These are phyloP conservation scores for Pestalotiopsis sp. DNA, from an alignment of 2,329 filamentous ascomycete species.

Conservation along the genomic window DNA sequence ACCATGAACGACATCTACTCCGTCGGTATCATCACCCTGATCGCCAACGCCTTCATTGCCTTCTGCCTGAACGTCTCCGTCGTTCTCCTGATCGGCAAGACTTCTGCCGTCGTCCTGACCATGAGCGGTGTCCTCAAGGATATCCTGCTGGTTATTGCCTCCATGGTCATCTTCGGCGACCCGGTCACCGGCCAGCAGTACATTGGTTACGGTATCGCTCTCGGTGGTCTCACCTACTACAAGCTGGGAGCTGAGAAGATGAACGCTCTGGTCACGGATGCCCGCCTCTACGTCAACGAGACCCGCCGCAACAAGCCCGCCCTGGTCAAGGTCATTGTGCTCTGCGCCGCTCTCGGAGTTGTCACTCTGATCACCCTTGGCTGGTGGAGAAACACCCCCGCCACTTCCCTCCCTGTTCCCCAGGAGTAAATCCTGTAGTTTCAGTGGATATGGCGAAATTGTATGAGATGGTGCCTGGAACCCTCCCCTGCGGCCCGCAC, in stretches of 20 bases:
- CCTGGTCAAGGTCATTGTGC: slow-evolving; percentile 21
- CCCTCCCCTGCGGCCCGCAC: not conserved
- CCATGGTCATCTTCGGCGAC: slow-evolving; percentile 68
- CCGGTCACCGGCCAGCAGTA: slow-evolving; percentile 67
- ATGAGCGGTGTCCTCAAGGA: slow-evolving; percentile 75
- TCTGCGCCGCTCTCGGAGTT: slow-evolving; percentile 18
- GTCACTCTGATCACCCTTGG: slow-evolving; percentile 4
- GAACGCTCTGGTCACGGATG: slow-evolving; percentile 25
- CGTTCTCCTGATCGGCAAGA: slow-evolving; percentile 79
- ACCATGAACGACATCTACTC: slow-evolving; percentile 66
- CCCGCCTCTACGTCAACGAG: slow-evolving; percentile 20
- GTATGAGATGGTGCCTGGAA: not conserved
- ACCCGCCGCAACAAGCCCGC: slow-evolving; percentile 24
- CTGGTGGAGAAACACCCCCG: slow-evolving; percentile 10
- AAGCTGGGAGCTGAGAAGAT: slow-evolving; percentile 29
- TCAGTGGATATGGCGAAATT: not conserved
- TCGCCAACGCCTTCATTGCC: slow-evolving; percentile 75
- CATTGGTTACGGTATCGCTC: slow-evolving; percentile 70
- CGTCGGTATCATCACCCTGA: slow-evolving; percentile 65
- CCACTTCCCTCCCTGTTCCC: slow-evolving; percentile 2
- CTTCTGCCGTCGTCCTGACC: slow-evolving; percentile 73
- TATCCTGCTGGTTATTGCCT: slow-evolving; percentile 69
- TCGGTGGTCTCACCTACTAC: slow-evolving; percentile 33
- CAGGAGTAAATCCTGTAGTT: not conserved
- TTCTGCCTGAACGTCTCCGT: slow-evolving; percentile 84